Percentiles rank a stretch among this genome's conserved stretches.
Evolutionary conservation across 371 early-diverging fungal species (phyloP).

Genomic region (Saksenaea vasiformis): DNA sequence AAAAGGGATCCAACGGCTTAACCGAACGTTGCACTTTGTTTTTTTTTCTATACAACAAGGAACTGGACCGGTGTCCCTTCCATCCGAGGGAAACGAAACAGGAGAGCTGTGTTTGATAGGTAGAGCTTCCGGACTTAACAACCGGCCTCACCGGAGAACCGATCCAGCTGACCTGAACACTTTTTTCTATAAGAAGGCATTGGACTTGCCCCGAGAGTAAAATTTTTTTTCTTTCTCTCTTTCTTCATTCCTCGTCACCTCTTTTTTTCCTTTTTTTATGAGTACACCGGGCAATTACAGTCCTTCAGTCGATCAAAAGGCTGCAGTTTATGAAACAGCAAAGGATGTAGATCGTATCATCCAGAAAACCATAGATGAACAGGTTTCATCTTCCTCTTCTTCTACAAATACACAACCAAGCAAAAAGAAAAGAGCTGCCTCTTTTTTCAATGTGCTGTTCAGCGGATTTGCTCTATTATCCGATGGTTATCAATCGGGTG

Average conservation of each 20-base stretch:
- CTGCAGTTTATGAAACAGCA: background rate
- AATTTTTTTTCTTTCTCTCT: background rate
- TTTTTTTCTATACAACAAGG: no score
- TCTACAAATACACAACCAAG: background rate
- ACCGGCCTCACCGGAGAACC: background rate
- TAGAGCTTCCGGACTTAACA: background rate
- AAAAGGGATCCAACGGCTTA: background rate
- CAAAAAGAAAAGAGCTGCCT: conserved; percentile 10
- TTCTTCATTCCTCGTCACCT: background rate
- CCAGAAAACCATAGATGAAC: background rate
- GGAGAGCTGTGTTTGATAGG: background rate
- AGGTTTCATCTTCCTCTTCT: background rate
- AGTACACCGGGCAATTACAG: background rate
- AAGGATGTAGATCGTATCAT: conserved; percentile 3
- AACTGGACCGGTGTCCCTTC: background rate
- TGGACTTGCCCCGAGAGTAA: background rate
- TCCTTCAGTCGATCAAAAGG: background rate
- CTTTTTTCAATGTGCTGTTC: conserved; percentile 29
- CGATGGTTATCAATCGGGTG: conserved; percentile 36
- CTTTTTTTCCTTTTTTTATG: background rate
- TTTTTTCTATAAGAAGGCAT: background rate
- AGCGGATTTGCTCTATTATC: conserved; percentile 30
- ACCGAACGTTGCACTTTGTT: background rate
- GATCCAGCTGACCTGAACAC: conserved; percentile 3
- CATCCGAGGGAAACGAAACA: background rate